phyloP scores from a whole-genome alignment of 345 rosid species.

The Eucalyptus curtisii region DNA sequence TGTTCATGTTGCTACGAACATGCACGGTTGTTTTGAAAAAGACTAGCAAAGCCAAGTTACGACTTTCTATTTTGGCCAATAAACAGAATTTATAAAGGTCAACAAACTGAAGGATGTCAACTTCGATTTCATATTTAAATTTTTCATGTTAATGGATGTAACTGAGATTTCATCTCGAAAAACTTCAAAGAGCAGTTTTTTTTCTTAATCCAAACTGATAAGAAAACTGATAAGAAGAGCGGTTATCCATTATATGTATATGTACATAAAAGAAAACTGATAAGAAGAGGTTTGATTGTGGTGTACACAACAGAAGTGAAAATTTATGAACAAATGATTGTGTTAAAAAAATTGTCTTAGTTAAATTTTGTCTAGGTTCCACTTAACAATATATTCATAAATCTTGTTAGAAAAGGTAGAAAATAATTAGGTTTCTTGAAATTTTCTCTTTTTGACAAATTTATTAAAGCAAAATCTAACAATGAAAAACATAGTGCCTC shows the following conservation, averaged over 20 bases:
- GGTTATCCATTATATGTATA: not conserved
- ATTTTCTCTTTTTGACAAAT: not conserved
- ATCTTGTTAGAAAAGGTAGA: not conserved
- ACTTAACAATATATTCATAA: not conserved
- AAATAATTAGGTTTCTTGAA: not conserved
- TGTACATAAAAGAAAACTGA: not conserved
- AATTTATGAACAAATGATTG: not conserved
- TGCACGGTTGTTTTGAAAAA: not conserved
- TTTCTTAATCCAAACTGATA: not conserved
- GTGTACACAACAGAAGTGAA: not conserved
- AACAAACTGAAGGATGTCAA: not conserved
- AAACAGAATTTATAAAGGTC: not conserved
- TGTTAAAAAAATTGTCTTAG: not conserved
- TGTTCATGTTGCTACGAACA: not conserved
- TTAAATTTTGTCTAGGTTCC: not conserved
- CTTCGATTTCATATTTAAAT: not conserved
- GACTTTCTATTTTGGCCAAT: not conserved
- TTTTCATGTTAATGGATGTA: not conserved
- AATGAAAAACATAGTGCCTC: not conserved
- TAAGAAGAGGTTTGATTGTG: not conserved
- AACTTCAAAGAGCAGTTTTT: not conserved
- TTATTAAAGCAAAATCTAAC: not conserved
- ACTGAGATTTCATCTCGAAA: not conserved
- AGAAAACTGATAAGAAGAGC: not conserved
- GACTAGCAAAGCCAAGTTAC: not conserved